Conservation (phyloP, 1,139 yeast genomes). For the Blastobotrys raffinosifermentans region DNA sequence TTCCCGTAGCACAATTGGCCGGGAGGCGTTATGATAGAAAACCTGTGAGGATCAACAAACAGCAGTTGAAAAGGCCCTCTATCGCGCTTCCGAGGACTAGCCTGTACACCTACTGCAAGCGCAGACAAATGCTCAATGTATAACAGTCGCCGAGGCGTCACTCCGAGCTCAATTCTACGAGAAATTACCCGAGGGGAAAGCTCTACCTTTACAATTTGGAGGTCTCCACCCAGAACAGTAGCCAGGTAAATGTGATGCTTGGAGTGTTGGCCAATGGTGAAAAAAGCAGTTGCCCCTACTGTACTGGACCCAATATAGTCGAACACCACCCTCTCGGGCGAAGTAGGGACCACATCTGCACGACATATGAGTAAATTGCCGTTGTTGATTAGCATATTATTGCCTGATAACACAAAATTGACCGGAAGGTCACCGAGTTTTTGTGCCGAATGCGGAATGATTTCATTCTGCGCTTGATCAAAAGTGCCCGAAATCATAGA, state of each 20-base stretch:
- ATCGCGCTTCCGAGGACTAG: conserved; percentile 3
- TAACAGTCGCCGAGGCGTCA: conserved; percentile 36
- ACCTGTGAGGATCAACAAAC: conserved; percentile 30
- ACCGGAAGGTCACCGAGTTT: conserved; percentile 19
- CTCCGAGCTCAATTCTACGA: conserved; percentile 36
- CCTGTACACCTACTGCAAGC: conserved; percentile 33
- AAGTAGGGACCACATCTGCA: too few relatives aligned
- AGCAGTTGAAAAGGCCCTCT: conserved; percentile 9
- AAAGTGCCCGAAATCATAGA: conserved; percentile 24
- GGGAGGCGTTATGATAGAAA: neutral
- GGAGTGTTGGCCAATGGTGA: too few relatives aligned
- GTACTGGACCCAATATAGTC: too few relatives aligned
- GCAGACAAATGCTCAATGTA: conserved; percentile 34
- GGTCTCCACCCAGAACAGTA: too few relatives aligned
- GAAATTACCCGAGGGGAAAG: conserved; percentile 20
- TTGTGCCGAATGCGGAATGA: conserved; percentile 9
- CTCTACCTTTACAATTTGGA: conserved; percentile 33
- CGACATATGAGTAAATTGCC: conserved; percentile 1
- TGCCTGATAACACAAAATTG: conserved; percentile 13
- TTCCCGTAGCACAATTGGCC: neutral
- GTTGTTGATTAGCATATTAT: conserved; percentile 1
- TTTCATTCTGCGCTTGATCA: neutral
- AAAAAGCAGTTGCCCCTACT: too few relatives aligned
- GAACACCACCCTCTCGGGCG: too few relatives aligned
- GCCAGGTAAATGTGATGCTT: too few relatives aligned